Conservation (phyloP, 78 protist species). For the Dictyostelium citrinum region DNA sequence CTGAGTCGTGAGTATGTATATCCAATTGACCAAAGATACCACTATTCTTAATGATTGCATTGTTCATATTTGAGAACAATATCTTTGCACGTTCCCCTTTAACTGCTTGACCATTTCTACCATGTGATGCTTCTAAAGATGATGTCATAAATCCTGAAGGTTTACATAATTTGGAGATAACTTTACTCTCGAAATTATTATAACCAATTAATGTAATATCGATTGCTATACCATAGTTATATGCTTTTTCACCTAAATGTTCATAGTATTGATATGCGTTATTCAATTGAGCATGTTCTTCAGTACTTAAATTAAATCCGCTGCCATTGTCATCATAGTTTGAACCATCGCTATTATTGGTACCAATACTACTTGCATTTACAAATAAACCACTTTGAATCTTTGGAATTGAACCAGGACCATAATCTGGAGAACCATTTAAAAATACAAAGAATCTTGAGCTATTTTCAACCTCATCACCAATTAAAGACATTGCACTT, state of each 20-base stretch:
- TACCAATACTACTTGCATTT: background rate
- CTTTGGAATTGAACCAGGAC: conserved; percentile 44
- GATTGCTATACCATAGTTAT: background rate
- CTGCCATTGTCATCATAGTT: background rate
- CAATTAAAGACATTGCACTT: background rate
- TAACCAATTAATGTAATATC: conserved; percentile 29
- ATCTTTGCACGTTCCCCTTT: background rate
- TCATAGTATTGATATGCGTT: conserved; percentile 19
- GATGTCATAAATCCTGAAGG: conserved; percentile 27
- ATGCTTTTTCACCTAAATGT: conserved; percentile 23
- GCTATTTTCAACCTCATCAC: background rate
- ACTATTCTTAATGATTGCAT: conserved; percentile 20
- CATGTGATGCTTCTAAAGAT: background rate
- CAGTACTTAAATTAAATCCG: background rate
- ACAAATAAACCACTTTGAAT: background rate
- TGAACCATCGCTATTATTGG: background rate
- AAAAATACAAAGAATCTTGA: conserved; percentile 39
- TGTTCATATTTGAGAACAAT: conserved; percentile 21
- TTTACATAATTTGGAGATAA: background rate
- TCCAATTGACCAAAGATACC: conserved; percentile 31
- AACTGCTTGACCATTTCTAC: background rate
- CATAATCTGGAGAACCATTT: conserved; percentile 43
- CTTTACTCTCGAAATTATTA: conserved; percentile 10
- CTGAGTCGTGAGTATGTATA: conserved; percentile 18
- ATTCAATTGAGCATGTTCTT: background rate